phyloP scores from a whole-genome alignment of 306 rosid species.

The Sesbania bispinosa region DNA sequence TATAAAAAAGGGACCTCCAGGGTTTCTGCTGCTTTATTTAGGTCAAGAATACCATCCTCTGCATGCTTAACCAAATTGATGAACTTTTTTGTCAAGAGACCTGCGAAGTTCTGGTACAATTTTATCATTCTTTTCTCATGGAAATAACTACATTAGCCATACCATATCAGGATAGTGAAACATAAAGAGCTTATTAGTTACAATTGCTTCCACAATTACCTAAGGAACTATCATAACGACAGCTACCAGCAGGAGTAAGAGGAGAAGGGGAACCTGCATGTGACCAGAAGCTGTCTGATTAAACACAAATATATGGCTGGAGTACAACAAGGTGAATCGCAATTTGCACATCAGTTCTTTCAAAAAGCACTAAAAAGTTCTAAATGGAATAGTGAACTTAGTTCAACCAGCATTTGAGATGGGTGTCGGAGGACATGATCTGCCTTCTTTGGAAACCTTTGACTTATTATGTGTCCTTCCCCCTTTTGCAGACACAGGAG shows the following conservation, averaged over 20 bases:
- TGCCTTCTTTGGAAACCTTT: slow-evolving; percentile 62
- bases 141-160: slow-evolving; percentile 21
- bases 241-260: slow-evolving; percentile 86
- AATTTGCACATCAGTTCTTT: slow-evolving; percentile 19
- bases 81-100: slow-evolving; percentile 93
- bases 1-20: slow-evolving; percentile 56
- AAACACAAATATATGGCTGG: slow-evolving; percentile 1
- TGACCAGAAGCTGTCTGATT: slow-evolving; percentile 18
- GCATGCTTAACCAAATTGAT: slow-evolving; percentile 90
- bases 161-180: slow-evolving; percentile 3
- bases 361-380: slow-evolving; percentile 4
- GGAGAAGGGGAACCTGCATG: slow-evolving; percentile 79
- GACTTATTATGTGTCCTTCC: slow-evolving; percentile 63
- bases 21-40: slow-evolving; percentile 94
- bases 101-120: slow-evolving; percentile 47
- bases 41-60: slow-evolving; percentile 93
- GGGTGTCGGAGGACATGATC: slow-evolving; percentile 80
- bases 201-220: slow-evolving; percentile 49
- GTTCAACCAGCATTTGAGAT: slow-evolving; percentile 58
- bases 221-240: slow-evolving; percentile 95
- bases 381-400: slow-evolving; percentile 9
- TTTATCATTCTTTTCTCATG: slow-evolving; percentile 29
- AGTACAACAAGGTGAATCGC: background rate
- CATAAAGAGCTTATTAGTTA: slow-evolving; percentile 4
- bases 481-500: slow-evolving; percentile 83